A percentile compares a stretch with the other conserved stretches of the same genome.
phyloP scores from a whole-genome alignment of 2,329 filamentous ascomycete genomes.

The Pseudocercospora crystallina region DNA sequence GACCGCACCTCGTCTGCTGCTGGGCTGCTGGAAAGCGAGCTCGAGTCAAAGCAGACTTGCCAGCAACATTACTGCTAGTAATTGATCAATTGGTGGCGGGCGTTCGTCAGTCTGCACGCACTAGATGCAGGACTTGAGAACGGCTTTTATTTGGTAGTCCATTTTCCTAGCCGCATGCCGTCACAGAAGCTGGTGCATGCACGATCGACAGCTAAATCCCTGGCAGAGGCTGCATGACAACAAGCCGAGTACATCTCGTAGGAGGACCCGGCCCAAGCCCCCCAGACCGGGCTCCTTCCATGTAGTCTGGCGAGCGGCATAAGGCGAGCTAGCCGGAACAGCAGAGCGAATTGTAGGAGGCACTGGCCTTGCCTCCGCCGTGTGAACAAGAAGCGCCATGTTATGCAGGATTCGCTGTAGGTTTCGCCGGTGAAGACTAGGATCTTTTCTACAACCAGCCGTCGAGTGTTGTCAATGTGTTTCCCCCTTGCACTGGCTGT shows the following conservation, averaged over 20 bases:
- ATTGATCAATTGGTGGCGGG: too few species aligned
- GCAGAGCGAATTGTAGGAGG: constrained; percentile 15
- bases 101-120: too few species aligned
- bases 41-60: too few species aligned
- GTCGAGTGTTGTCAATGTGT: constrained; percentile 16
- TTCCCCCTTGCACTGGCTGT: constrained; percentile 35
- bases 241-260: constrained; percentile 11
- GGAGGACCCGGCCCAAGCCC: constrained; percentile 17
- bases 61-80: too few species aligned
- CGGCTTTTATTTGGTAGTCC: constrained; percentile 21
- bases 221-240: constrained; percentile 5
- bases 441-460: constrained; percentile 18
- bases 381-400: constrained; percentile 20
- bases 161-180: constrained; percentile 24
- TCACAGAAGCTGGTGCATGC: constrained; percentile 29
- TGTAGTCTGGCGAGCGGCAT: constrained; percentile 23
- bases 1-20: too few species aligned
- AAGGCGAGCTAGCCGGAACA: constrained; percentile 14
- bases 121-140: background rate
- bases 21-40: too few species aligned
- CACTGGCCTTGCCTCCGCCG: constrained; percentile 10
- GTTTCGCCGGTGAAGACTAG: constrained; percentile 21
- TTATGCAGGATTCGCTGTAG: constrained; percentile 19
- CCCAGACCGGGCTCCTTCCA: constrained; percentile 19
- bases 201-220: constrained; percentile 31